Evolutionary conservation across 2,329 filamentous ascomycete species (phyloP), one percentile per base, ranked within the genome.

Genomic region (Ophiocordyceps unilateralis): DNA sequence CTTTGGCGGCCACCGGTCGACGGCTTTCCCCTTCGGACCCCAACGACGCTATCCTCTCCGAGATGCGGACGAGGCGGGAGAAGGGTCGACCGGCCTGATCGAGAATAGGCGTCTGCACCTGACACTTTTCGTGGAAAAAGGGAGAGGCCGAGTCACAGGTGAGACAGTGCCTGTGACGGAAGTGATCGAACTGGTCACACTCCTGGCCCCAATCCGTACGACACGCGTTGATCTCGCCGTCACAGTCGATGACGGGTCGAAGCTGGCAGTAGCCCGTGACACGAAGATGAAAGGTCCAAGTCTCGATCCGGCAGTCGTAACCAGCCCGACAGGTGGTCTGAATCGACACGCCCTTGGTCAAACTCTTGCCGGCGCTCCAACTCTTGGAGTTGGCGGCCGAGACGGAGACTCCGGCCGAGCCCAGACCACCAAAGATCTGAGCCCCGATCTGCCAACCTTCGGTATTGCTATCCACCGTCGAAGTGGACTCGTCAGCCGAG

Each of bases 261-360:
- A 22, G 37, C 38, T 40, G 17, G 42, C 42, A 43, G 28, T 22
- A 11, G 6, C 42, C 42, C 10, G 24, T n/a, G 24, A 43, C 9
- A 11, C 32, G 39, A 15, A 40, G 19, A 24, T 43, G 37, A 37
- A 40, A 43, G 17, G 42, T 43, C 42, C 42, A 43, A 5, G 42
- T 43, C 42, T 43, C 42, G 28, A 43, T 40, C 4, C 42, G 42
- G 28, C 42, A 43, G 37, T 43, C 42, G 5, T 40, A 28, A 9
- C 42, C 37, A 15, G 42, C 10, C 37, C 37, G 37, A 22, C 42
- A 43, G 3, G 19, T 34, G 17, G 42, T 26, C 6, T 39, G 22
- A 5, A 37, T 24, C 19, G 42, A 40, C 21, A 43, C 26, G n/a
- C 26, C 37, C 20, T 40, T 43, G 12, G 42, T 34, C 19, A 23